A percentile compares a stretch with the other conserved stretches of the same genome.
phyloP scores from a whole-genome alignment of 805 yeast species.

The Metschnikowia drakensbergensis region DNA sequence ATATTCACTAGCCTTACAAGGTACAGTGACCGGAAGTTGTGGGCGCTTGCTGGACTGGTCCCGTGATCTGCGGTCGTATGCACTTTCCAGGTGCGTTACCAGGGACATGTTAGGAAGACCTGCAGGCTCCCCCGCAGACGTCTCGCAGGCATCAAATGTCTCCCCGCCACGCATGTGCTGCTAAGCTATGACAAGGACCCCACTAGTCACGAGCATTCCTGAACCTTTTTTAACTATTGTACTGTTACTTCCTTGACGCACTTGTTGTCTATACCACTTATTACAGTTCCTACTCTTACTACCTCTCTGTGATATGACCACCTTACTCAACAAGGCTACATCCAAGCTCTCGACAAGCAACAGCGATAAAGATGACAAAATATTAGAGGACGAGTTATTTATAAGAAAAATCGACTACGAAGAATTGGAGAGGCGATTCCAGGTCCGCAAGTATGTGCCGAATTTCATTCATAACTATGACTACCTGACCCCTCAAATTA shows the following conservation, averaged over 20 bases:
- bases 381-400: slow-evolving; percentile 18
- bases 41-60: not conserved
- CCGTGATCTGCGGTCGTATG: not conserved
- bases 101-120: not conserved
- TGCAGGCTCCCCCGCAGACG: not conserved
- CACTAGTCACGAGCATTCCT: slow-evolving; percentile 1
- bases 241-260: not conserved
- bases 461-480: slow-evolving; percentile 36
- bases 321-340: slow-evolving; percentile 8
- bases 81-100: not conserved
- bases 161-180: slow-evolving; percentile 1
- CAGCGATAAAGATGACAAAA: not conserved
- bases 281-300: not conserved
- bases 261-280: not conserved
- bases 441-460: slow-evolving; percentile 39
- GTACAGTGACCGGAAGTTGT: slow-evolving; percentile 7
- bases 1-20: slow-evolving; percentile 13
- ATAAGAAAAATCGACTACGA: slow-evolving; percentile 32
- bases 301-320: slow-evolving; percentile 6
- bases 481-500: slow-evolving; percentile 34
- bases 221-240: not conserved
- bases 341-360: slow-evolving; percentile 5
- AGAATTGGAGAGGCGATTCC: slow-evolving; percentile 30
- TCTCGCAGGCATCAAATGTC: not conserved
- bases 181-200: slow-evolving; percentile 1